These are phyloP conservation scores for Conringia planisiliqua DNA, from an alignment of 345 rosid genomes.

Conservation along the genomic window DNA sequence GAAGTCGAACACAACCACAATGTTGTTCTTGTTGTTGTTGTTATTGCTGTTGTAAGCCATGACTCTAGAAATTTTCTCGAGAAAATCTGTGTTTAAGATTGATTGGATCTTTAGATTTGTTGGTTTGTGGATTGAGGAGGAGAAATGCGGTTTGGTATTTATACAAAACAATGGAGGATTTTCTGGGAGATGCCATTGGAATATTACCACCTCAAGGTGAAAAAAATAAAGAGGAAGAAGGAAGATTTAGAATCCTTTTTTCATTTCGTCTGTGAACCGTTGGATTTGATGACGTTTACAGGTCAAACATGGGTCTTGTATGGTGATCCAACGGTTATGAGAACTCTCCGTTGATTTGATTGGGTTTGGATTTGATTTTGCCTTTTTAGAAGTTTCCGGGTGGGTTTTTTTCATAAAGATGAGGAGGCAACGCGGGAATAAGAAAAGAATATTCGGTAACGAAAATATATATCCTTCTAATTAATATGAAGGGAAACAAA, in stretches of 20 bases:
- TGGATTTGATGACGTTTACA: conserved; percentile 1
- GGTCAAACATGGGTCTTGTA: conserved; percentile 6
- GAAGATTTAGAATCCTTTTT: not conserved
- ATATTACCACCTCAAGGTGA: conserved; percentile 43
- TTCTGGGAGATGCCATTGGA: conserved; percentile 42
- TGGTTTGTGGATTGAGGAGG: conserved; percentile 18
- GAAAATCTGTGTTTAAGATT: not conserved
- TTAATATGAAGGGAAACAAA: not conserved
- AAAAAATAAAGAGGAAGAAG: not conserved
- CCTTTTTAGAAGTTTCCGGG: conserved; percentile 20
- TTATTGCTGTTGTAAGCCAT: conserved; percentile 24
- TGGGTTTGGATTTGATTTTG: not conserved
- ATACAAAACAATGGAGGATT: conserved; percentile 33
- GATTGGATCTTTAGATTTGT: not conserved
- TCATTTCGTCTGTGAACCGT: not conserved
- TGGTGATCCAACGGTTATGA: conserved; percentile 19
- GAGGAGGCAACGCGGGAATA: conserved; percentile 25
- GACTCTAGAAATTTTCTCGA: conserved; percentile 36
- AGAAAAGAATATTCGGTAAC: conserved; percentile 32
- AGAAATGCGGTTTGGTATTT: conserved; percentile 32
- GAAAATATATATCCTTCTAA: not conserved
- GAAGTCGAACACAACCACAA: conserved; percentile 69
- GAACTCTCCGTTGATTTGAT: not conserved
- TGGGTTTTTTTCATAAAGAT: not conserved
- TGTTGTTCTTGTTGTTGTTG: conserved; percentile 26